Evolutionary conservation across 805 yeast species (phyloP).

Genomic region (Komagataella mondaviorum): DNA sequence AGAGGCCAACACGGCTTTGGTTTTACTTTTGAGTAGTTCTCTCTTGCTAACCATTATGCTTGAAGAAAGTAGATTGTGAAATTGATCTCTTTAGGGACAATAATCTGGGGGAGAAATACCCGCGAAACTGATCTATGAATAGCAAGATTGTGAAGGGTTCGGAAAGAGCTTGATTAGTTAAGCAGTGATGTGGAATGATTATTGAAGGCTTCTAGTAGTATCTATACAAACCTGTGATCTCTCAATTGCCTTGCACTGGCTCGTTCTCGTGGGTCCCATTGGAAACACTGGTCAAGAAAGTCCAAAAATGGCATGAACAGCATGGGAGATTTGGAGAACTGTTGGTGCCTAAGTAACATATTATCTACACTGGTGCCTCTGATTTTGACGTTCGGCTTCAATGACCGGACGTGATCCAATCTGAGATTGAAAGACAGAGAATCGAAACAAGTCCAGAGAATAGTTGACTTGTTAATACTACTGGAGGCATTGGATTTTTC

Average conservation of each 20-base stretch:
- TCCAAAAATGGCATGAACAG: slow-evolving; percentile 9
- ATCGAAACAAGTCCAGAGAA: slow-evolving; percentile 23
- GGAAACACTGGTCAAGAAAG: slow-evolving; percentile 16
- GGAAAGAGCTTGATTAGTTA: not conserved
- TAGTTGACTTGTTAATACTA: slow-evolving; percentile 13
- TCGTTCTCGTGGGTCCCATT: slow-evolving; percentile 22
- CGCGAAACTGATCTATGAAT: not conserved
- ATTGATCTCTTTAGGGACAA: not conserved
- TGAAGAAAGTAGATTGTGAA: not conserved
- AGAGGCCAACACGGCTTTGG: slow-evolving; percentile 10
- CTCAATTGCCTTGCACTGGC: slow-evolving; percentile 14
- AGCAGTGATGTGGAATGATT: not conserved
- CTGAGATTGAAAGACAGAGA: not conserved
- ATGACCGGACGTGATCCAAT: slow-evolving; percentile 7
- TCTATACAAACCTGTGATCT: slow-evolving; percentile 13
- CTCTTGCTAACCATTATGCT: not conserved
- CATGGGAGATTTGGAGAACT: not conserved
- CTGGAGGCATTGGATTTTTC: not conserved
- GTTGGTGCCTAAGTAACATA: not conserved
- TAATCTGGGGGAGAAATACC: not conserved
- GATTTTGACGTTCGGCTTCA: slow-evolving; percentile 3
- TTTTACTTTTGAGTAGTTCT: not conserved
- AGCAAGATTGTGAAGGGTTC: not conserved
- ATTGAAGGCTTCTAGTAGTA: not conserved
- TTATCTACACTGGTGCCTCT: not conserved